A percentile compares a stretch with the other conserved stretches of the same genome.
Evolutionary conservation across 805 yeast species (phyloP).

Genomic region (Pachysolen tannophilus): DNA sequence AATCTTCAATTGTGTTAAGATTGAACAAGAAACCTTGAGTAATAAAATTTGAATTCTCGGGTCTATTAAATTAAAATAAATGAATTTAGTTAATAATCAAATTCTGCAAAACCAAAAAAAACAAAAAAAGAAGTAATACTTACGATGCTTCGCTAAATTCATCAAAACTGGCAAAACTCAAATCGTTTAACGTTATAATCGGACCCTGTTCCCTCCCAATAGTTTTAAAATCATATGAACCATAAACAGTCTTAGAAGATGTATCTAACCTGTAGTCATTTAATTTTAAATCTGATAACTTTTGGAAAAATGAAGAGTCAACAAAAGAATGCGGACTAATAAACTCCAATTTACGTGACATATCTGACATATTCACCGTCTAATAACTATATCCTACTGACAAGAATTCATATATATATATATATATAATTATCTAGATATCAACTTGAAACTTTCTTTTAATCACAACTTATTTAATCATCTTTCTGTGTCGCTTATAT

Average conservation of each 20-base stretch:
- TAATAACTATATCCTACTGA: too few species aligned
- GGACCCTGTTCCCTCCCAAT: conserved; percentile 23
- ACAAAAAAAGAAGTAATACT: conserved; percentile 5
- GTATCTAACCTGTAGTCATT: conserved; percentile 63
- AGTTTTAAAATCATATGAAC: conserved; percentile 24
- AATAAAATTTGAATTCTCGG: conserved; percentile 13
- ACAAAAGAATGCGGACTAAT: conserved; percentile 61
- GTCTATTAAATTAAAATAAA: not conserved
- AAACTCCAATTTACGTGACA: too few species aligned
- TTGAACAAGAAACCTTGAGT: conserved; percentile 37
- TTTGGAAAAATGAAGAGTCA: conserved; percentile 82
- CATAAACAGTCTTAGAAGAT: conserved; percentile 33
- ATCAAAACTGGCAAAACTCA: conserved; percentile 21
- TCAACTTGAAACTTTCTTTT: too few species aligned
- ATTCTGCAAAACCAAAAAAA: not conserved
- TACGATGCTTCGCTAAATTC: conserved; percentile 12
- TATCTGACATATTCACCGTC: too few species aligned
- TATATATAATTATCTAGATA: too few species aligned
- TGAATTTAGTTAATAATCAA: conserved; percentile 4
- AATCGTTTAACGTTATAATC: conserved; percentile 19
- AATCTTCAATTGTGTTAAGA: conserved; percentile 81
- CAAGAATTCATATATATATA: too few species aligned
- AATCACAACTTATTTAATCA: too few species aligned
- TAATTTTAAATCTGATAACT: conserved; percentile 64
- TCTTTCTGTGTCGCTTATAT: too few species aligned